Percentiles rank a stretch among this genome's conserved stretches.
Evolutionary conservation across 306 rosid species (phyloP).

Genomic region (Fragaria ananassa): DNA sequence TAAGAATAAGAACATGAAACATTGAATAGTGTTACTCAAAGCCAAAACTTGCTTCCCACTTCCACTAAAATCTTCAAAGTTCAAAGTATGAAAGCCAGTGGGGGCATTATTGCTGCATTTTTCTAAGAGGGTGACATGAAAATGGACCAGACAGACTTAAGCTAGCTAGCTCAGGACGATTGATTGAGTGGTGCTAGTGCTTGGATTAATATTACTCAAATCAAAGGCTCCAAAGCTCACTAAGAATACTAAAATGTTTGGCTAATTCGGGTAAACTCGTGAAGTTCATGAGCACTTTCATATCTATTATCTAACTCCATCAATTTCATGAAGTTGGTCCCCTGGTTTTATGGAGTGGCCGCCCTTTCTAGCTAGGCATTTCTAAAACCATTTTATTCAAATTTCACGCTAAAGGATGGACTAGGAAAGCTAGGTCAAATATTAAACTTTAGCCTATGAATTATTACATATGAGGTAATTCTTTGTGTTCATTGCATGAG

Average conservation of each 20-base stretch:
- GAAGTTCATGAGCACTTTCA: background rate
- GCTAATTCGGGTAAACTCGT: background rate
- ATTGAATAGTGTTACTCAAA: background rate
- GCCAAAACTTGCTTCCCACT: conserved; percentile 5
- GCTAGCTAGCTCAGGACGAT: background rate
- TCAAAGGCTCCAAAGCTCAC: background rate
- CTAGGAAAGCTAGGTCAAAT: background rate
- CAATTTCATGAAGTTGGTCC: background rate
- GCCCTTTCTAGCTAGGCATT: background rate
- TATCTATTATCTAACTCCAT: background rate
- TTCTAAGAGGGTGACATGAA: conserved; percentile 9
- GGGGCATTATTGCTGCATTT: conserved; percentile 4
- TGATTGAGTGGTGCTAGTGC: background rate
- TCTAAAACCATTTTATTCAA: background rate
- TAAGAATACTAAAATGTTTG: background rate
- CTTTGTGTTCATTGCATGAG: background rate
- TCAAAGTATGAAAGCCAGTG: conserved; percentile 4
- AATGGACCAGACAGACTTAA: conserved; percentile 11
- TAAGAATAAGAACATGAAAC: background rate
- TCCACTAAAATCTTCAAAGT: background rate
- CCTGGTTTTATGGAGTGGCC: conserved; percentile 3
- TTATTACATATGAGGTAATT: background rate
- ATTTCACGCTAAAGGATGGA: background rate
- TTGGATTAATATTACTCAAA: background rate
- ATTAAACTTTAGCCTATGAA: background rate